Percentiles rank a stretch among this genome's conserved stretches.
phyloP scores from a whole-genome alignment of 2,329 filamentous ascomycete genomes.

The Colletotrichum sublineola region DNA sequence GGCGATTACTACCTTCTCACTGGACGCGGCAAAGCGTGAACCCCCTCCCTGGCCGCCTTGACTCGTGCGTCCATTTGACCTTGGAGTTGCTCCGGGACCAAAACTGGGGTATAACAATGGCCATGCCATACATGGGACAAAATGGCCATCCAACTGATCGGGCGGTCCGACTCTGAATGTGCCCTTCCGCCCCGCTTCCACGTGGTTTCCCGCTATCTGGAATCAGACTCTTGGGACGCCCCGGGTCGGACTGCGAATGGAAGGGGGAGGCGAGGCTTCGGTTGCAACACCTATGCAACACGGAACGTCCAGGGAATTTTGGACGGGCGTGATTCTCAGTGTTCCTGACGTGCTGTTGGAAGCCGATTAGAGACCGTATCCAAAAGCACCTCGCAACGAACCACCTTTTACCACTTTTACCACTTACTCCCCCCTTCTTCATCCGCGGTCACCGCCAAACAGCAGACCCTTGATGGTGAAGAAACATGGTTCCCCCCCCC shows the following conservation, averaged over 20 bases:
- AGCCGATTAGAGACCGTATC: background rate
- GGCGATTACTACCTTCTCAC: background rate
- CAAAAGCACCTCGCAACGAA: background rate
- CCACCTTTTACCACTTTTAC: too few relatives aligned
- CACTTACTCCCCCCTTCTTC: too few relatives aligned
- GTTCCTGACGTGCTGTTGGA: background rate
- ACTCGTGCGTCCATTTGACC: constrained; percentile 23
- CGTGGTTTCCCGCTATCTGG: constrained; percentile 33
- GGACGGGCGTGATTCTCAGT: background rate
- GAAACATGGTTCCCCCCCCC: background rate
- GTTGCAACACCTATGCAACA: background rate
- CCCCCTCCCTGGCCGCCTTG: background rate
- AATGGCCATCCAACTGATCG: constrained; percentile 2
- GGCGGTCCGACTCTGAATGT: constrained; percentile 20
- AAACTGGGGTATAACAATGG: background rate
- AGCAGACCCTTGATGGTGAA: background rate
- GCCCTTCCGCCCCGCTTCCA: constrained; percentile 28
- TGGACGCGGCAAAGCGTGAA: background rate
- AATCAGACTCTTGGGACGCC: constrained; percentile 27
- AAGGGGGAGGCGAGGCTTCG: background rate
- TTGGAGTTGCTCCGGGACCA: background rate
- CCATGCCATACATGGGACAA: background rate
- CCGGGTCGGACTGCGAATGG: background rate
- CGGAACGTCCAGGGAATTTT: background rate
- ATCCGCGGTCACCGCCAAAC: background rate